Percentiles rank a stretch among this genome's conserved stretches.
Evolutionary conservation across 202 grass and related monocot species (phyloP).

Genomic region (Brachypodium distachyon): DNA sequence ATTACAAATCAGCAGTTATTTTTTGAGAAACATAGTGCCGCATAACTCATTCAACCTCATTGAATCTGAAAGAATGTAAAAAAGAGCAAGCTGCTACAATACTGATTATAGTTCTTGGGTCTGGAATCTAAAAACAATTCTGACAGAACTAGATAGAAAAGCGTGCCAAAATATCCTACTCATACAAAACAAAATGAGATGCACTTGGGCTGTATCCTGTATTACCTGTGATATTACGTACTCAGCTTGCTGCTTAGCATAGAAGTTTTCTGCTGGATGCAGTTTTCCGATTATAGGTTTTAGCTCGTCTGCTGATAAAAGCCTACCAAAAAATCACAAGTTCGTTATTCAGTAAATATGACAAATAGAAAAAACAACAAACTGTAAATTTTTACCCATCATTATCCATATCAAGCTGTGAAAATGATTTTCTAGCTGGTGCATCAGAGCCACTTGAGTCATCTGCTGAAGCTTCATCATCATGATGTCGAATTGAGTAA

Average conservation of each 20-base stretch:
- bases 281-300: constrained; percentile 65
- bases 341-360: not conserved
- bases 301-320: constrained; percentile 75
- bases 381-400: constrained; percentile 66
- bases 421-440: constrained; percentile 83
- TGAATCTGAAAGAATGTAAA: constrained; percentile 12
- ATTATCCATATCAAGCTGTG: constrained; percentile 78
- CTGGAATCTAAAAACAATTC: not conserved
- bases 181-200: constrained; percentile 12
- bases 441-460: constrained; percentile 52
- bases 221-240: constrained; percentile 75
- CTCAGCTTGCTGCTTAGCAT: constrained; percentile 96
- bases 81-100: not conserved
- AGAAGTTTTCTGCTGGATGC: constrained; percentile 76
- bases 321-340: constrained; percentile 33
- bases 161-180: not conserved
- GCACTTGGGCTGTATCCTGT: not conserved
- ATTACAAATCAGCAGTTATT: constrained; percentile 3
- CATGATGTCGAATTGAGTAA: constrained; percentile 67
- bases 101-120: not conserved
- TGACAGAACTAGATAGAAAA: not conserved
- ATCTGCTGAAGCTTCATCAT: constrained; percentile 49
- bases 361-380: not conserved
- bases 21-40: not conserved
- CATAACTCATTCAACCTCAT: not conserved